Percentiles rank a stretch among this genome's conserved stretches.
phyloP scores from a whole-genome alignment of 495 filamentous ascomycete genomes.

The Penicillium mononematosum region DNA sequence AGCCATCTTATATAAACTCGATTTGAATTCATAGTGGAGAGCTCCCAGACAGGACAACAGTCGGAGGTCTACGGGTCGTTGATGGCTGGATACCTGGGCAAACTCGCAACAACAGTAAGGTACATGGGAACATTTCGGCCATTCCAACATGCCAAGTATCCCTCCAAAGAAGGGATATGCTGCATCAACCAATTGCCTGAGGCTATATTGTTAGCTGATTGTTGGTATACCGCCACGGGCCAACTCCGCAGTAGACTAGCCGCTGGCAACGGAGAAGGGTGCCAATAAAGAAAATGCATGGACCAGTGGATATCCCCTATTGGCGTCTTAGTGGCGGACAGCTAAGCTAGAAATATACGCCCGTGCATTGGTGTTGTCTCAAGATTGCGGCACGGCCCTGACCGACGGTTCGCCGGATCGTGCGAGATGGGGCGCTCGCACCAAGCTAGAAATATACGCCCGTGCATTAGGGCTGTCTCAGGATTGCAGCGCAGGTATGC shows the following conservation, averaged over 20 bases:
- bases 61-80: background rate
- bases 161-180: background rate
- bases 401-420: too few species aligned
- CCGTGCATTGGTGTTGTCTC: background rate
- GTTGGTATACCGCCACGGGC: background rate
- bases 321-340: background rate
- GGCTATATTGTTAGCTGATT: background rate
- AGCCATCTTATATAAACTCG: background rate
- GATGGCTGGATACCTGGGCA: background rate
- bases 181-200: background rate
- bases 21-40: background rate
- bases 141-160: background rate
- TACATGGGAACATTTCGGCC: background rate
- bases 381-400: background rate
- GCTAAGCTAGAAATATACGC: background rate
- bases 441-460: background rate
- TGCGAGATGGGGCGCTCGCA: background rate
- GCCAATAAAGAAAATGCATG: background rate
- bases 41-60: background rate
- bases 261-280: too few species aligned
- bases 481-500: background rate
- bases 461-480: background rate
- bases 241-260: background rate
- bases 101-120: background rate
- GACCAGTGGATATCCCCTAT: too few species aligned